phyloP scores from a whole-genome alignment of 164 flowering plant genomes.

The Akebia trifoliata region DNA sequence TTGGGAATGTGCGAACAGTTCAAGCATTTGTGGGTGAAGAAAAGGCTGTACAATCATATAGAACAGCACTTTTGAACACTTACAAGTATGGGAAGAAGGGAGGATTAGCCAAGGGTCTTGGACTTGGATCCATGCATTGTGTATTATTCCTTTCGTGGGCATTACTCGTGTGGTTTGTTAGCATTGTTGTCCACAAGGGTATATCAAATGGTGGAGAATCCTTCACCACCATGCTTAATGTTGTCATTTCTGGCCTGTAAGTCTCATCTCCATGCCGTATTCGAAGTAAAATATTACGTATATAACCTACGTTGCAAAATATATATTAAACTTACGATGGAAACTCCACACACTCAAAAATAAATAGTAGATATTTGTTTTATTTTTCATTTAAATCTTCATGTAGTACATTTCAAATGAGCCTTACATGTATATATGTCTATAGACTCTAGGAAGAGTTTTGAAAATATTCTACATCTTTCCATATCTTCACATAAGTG shows the following conservation, averaged over 20 bases:
- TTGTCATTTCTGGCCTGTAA: constrained; percentile 96
- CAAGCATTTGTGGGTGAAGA: constrained; percentile 98
- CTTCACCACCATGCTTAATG: constrained; percentile 99
- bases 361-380: too few species aligned
- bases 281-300: neutral
- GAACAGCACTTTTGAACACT: constrained; percentile 51
- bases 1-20: constrained; percentile 89
- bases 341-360: too few species aligned
- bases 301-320: too few species aligned
- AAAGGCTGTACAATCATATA: constrained; percentile 63
- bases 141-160: constrained; percentile 93
- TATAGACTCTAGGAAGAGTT: too few species aligned
- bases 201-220: constrained; percentile 94
- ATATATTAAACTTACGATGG: too few species aligned
- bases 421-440: too few species aligned
- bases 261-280: constrained; percentile 17
- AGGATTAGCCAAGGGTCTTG: constrained; percentile 90
- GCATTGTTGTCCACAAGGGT: constrained; percentile 75
- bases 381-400: too few species aligned
- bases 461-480: too few species aligned
- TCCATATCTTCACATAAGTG: too few species aligned
- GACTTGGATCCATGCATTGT: constrained; percentile 82
- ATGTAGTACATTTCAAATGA: too few species aligned
- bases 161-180: constrained; percentile 89
- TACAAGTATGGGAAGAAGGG: constrained; percentile 77